Conservation (phyloP, 2,329 filamentous ascomycete species). For the Xylariaceae sp. region DNA sequence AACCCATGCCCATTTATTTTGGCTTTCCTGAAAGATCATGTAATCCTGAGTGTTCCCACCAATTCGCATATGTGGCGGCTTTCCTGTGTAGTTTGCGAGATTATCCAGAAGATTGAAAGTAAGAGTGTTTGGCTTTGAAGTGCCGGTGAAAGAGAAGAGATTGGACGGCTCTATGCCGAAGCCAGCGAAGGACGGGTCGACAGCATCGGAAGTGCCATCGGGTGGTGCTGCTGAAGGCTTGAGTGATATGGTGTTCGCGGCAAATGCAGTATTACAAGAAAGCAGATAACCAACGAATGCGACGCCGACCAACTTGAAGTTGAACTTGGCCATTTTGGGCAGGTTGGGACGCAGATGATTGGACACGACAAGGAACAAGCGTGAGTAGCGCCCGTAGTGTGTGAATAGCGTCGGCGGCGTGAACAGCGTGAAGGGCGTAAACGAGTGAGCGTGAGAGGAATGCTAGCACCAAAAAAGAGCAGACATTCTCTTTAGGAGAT, state of each 20-base stretch:
- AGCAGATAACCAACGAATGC: not conserved
- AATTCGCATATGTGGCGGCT: conserved; percentile 50
- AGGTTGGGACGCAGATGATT: not conserved
- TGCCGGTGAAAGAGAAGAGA: conserved; percentile 53
- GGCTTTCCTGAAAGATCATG: conserved; percentile 46
- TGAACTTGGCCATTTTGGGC: conserved; percentile 4
- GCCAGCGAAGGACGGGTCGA: conserved; percentile 50
- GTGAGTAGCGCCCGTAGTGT: too few relatives aligned
- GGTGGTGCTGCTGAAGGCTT: conserved; percentile 15
- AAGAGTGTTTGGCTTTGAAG: conserved; percentile 44
- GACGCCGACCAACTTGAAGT: not conserved
- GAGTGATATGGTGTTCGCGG: conserved; percentile 8
- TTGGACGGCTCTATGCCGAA: conserved; percentile 57
- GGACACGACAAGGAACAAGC: not conserved
- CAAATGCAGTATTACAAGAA: not conserved
- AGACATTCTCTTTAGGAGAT: not conserved
- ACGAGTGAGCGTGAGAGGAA: not conserved
- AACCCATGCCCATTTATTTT: conserved; percentile 41
- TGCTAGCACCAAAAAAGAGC: not conserved
- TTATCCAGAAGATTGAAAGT: conserved; percentile 52
- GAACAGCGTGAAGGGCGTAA: not conserved
- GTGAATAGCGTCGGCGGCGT: too few relatives aligned
- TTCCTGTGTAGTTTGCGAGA: conserved; percentile 51
- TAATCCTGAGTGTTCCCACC: conserved; percentile 56
- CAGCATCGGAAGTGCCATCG: conserved; percentile 13